These are phyloP conservation scores for Pseudogymnoascus sp. DNA, from an alignment of 2,329 filamentous ascomycete genomes.

Conservation along the genomic window DNA sequence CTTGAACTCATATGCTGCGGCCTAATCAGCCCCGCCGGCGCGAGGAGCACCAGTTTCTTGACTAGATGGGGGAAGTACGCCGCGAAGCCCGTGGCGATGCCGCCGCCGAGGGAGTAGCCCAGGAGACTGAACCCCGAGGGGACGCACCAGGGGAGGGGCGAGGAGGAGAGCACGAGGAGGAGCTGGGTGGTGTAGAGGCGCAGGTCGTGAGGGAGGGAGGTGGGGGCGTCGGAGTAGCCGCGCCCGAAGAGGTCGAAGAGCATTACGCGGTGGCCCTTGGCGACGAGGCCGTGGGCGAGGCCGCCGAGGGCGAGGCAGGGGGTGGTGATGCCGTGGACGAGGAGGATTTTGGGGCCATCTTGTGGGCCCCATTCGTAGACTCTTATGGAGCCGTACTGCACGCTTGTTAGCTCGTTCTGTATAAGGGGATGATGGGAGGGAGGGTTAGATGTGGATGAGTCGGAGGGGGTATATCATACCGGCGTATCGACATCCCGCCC, in stretches of 20 bases:
- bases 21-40: slow-evolving; percentile 67
- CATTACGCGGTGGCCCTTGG: slow-evolving; percentile 65
- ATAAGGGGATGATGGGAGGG: background rate
- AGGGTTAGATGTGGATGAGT: no score
- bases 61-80: slow-evolving; percentile 61
- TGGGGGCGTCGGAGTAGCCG: slow-evolving; percentile 66
- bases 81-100: slow-evolving; percentile 61
- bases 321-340: slow-evolving; percentile 76
- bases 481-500: slow-evolving; percentile 59
- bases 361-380: slow-evolving; percentile 77
- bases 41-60: slow-evolving; percentile 63
- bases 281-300: slow-evolving; percentile 56
- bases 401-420: background rate
- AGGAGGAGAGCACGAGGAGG: slow-evolving; percentile 56
- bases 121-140: slow-evolving; percentile 55
- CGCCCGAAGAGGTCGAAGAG: slow-evolving; percentile 71
- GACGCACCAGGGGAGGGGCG: slow-evolving; percentile 47
- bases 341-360: slow-evolving; percentile 60
- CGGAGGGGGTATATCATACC: no score
- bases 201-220: slow-evolving; percentile 49
- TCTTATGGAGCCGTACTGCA: slow-evolving; percentile 55
- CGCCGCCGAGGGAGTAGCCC: slow-evolving; percentile 75
- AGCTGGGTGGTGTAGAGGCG: slow-evolving; percentile 59
- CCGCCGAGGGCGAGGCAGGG: slow-evolving; percentile 62
- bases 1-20: slow-evolving; percentile 42